These are phyloP conservation scores for Scedosporium boydii DNA, from an alignment of 2,329 filamentous ascomycete species.

Conservation along the genomic window DNA sequence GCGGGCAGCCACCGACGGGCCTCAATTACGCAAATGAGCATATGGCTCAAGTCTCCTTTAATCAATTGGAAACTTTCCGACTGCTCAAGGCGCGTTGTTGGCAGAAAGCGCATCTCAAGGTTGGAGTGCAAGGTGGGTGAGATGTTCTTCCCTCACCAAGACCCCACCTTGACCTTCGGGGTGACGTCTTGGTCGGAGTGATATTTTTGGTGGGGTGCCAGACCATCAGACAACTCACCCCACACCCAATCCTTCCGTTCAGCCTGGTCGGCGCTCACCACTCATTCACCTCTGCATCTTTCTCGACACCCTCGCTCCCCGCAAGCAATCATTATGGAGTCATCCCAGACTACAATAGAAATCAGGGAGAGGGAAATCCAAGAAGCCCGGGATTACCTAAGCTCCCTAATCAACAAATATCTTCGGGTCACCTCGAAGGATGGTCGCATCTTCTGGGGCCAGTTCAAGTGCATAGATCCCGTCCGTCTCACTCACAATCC, in stretches of 20 bases:
- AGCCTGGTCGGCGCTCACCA: background rate
- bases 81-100: background rate
- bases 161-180: background rate
- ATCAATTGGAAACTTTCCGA: background rate
- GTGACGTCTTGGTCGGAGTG: background rate
- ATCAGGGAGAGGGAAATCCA: constrained; percentile 33
- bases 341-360: background rate
- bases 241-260: background rate
- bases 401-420: constrained; percentile 65
- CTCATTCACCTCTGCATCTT: background rate
- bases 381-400: constrained; percentile 46
- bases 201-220: background rate
- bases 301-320: background rate
- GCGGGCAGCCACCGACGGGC: background rate
- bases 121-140: background rate
- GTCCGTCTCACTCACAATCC: constrained; percentile 37
- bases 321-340: background rate
- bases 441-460: constrained; percentile 77
- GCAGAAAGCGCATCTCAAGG: background rate
- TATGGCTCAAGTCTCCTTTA: background rate
- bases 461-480: constrained; percentile 90
- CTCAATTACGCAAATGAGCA: background rate
- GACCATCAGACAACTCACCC: background rate
- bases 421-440: constrained; percentile 75
- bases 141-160: background rate